Evolutionary conservation across 148 eudicot genomes (phyloP).

Genomic region (Bassia scoparia): DNA sequence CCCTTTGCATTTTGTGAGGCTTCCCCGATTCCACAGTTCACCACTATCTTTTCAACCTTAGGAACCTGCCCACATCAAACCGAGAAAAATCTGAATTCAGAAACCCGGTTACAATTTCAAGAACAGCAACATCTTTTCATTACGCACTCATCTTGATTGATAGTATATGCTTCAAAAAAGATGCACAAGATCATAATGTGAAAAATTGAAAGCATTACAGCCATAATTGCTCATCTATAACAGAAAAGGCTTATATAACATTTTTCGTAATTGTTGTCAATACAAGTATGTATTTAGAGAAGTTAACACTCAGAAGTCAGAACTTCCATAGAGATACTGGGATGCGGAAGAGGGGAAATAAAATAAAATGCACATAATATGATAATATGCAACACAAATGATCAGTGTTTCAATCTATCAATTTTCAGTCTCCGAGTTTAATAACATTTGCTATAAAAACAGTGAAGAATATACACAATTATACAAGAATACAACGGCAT

Average conservation of each 20-base stretch:
- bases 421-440: no score
- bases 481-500: no score
- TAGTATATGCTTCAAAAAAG: neutral
- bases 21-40: constrained; percentile 94
- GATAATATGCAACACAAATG: neutral
- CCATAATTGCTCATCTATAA: neutral
- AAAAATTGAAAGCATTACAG: no score
- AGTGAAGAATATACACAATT: no score
- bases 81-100: neutral
- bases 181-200: neutral
- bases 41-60: constrained; percentile 78
- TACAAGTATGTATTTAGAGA: neutral
- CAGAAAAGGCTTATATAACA: neutral
- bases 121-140: neutral
- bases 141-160: neutral
- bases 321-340: no score
- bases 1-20: constrained; percentile 96
- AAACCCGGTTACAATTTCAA: neutral
- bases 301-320: no score
- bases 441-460: no score
- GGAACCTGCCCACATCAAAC: constrained; percentile 61
- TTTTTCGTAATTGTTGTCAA: neutral
- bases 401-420: neutral
- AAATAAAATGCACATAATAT: neutral
- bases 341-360: neutral